Evolutionary conservation across 2,329 filamentous ascomycete species (phyloP).

Genomic region (Neoarthrinium moseri): DNA sequence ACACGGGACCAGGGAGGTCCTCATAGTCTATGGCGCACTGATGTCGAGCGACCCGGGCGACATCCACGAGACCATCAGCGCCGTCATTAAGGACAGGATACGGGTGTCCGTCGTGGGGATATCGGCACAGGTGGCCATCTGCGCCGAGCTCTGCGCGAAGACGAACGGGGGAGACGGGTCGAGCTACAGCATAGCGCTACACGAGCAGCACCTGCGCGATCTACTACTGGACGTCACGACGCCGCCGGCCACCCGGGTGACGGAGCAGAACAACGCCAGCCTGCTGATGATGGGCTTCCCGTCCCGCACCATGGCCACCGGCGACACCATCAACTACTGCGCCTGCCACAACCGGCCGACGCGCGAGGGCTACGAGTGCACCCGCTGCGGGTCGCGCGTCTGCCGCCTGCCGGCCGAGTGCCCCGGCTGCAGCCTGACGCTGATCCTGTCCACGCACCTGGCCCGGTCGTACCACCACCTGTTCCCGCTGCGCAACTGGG

Average conservation of each 20-base stretch:
- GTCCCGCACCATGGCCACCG: constrained; percentile 73
- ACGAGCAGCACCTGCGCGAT: constrained; percentile 85
- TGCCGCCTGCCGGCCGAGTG: constrained; percentile 89
- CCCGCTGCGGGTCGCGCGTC: constrained; percentile 83
- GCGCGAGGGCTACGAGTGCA: constrained; percentile 86
- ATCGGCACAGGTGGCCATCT: constrained; percentile 88
- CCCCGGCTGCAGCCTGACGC: constrained; percentile 83
- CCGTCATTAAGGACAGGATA: constrained; percentile 78
- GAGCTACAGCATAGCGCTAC: constrained; percentile 79
- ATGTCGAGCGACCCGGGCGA: constrained; percentile 91
- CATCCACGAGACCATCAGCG: constrained; percentile 84
- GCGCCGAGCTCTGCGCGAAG: constrained; percentile 79
- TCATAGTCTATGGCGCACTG: constrained; percentile 88
- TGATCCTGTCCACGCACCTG: constrained; percentile 91
- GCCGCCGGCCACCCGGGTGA: constrained; percentile 76
- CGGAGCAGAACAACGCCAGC: constrained; percentile 56
- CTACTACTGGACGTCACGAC: constrained; percentile 87
- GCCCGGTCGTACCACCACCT: constrained; percentile 92
- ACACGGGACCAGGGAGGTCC: constrained; percentile 89
- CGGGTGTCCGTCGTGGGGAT: constrained; percentile 87
- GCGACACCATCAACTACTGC: constrained; percentile 69
- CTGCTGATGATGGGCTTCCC: constrained; percentile 99
- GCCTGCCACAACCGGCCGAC: constrained; percentile 85
- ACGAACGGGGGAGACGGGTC: constrained; percentile 80
- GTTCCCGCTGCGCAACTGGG: constrained; percentile 88